Evolutionary conservation across 208 protist species (phyloP), one percentile per base, ranked within the genome.

Genomic region (Wallacemonas sp.): DNA sequence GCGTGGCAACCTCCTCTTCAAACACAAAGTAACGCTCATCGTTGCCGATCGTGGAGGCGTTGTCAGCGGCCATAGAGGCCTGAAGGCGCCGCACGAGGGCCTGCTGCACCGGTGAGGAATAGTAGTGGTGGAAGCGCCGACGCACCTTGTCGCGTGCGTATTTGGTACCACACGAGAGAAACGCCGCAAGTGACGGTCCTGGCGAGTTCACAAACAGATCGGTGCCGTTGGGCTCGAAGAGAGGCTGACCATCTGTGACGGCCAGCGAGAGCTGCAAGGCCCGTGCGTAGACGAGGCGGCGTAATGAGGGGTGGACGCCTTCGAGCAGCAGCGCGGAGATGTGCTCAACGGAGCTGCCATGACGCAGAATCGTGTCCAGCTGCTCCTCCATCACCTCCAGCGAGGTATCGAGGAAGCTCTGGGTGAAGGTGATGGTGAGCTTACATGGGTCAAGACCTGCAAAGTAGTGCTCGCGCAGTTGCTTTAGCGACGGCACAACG

Each of bases 1-100:
- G 58, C 45, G 82, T 47, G 28, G 84, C 80, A 21, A 82, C 68
- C 41, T 96, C 87, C 38, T 96, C 90, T 17, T 71, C 49, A 66
- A 87, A 92, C 15, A 92, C 81, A 62, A 96, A 96, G 75, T 93
- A 96, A 41, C 74, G 84, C 66, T 96, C 90, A 69, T 80, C 91
- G 68, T 96, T 78, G 9, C 86, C 87, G 12, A 91, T 80, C 41
- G 49, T 72, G 22, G 74, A 65, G 19, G 65, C 15, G 60, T 83
- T 76, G 68, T 95, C 90, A 5, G 77, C 62, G 31, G 66, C 66
- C 24, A 79, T 51, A 3, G 90, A 56, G 5, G 75, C 61, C 68
- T 95, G 90, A 64, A 95, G 62, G 42, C 82, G 46, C 66, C 63
- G 74, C 31, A 77, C 77, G 8, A 68, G 70, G 0, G 64, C 39